Evolutionary conservation across 1,284 basidiomycete species (phyloP).

Genomic region (Apiotrichum laibachii): DNA sequence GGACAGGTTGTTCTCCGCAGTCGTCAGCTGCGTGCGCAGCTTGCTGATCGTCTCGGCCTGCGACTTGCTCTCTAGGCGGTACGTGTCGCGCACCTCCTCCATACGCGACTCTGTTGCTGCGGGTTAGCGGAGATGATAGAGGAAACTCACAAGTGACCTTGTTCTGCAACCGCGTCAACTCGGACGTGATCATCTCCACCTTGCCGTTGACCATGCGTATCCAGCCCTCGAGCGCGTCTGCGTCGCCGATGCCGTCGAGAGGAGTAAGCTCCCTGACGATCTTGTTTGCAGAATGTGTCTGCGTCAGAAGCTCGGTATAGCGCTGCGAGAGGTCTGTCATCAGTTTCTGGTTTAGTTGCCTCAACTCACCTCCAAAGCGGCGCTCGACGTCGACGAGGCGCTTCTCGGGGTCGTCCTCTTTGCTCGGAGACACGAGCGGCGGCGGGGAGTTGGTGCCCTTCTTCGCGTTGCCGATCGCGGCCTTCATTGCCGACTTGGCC

Average conservation of each 20-base stretch:
- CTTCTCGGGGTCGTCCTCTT: constrained; percentile 15
- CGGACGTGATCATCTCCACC: constrained; percentile 61
- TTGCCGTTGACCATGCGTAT: constrained; percentile 67
- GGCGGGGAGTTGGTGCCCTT: constrained; percentile 1
- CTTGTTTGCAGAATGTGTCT: constrained; percentile 60
- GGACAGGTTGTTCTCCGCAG: constrained; percentile 62
- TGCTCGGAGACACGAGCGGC: constrained; percentile 4
- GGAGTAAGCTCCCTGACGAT: constrained; percentile 72
- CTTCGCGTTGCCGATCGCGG: neutral
- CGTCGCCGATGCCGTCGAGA: constrained; percentile 63
- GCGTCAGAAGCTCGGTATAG: constrained; percentile 32
- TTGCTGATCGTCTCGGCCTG: constrained; percentile 69
- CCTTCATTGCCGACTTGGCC: neutral
- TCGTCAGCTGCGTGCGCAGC: constrained; percentile 65
- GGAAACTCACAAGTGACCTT: constrained; percentile 65
- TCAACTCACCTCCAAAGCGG: constrained; percentile 33
- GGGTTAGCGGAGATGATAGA: neutral
- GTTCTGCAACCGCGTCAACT: constrained; percentile 67
- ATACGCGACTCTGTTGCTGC: constrained; percentile 77
- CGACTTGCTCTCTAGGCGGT: constrained; percentile 70
- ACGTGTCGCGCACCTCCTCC: constrained; percentile 77
- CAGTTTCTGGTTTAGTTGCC: neutral
- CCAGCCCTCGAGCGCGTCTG: constrained; percentile 68
- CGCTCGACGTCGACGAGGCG: constrained; percentile 29
- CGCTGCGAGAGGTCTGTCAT: constrained; percentile 35